Evolutionary conservation across 495 filamentous ascomycete genomes (phyloP).

Genomic region (Aspergillus homomorphus): DNA sequence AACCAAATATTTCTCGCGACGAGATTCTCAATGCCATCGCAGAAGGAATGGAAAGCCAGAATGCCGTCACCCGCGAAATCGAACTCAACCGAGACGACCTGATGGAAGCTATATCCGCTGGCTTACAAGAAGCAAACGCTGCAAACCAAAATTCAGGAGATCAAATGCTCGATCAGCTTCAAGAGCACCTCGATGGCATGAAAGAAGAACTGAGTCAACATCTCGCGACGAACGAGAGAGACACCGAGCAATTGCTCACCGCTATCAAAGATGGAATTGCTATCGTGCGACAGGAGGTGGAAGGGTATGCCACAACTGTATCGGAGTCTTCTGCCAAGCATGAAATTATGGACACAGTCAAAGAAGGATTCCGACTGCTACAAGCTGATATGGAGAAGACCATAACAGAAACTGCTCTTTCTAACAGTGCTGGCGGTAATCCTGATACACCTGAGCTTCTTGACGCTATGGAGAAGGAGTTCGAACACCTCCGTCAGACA

Average conservation of each 20-base stretch:
- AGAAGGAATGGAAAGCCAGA: conserved; percentile 52
- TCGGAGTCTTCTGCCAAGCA: conserved; percentile 66
- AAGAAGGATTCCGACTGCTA: conserved; percentile 67
- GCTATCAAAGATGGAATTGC: conserved; percentile 84
- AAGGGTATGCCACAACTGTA: conserved; percentile 70
- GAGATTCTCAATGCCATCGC: conserved; percentile 56
- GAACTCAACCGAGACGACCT: conserved; percentile 62
- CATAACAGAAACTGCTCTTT: conserved; percentile 44
- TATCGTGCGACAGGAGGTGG: conserved; percentile 73
- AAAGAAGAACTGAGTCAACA: conserved; percentile 72
- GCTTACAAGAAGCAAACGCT: conserved; percentile 50
- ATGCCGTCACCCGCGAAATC: conserved; percentile 51
- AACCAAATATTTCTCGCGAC: conserved; percentile 44
- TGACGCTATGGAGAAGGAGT: conserved; percentile 69
- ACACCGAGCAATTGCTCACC: conserved; percentile 79
- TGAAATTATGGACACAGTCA: conserved; percentile 73
- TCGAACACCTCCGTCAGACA: conserved; percentile 65
- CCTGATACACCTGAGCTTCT: conserved; percentile 55
- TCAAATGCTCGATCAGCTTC: conserved; percentile 69
- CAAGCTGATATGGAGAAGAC: conserved; percentile 67
- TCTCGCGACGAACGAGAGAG: conserved; percentile 66
- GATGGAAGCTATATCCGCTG: conserved; percentile 62
- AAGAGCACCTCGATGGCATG: conserved; percentile 72
- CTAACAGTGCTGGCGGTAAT: conserved; percentile 33
- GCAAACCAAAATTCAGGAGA: conserved; percentile 53